Evolutionary conservation across 257 asterid genomes (phyloP).

Genomic region (Agastache rugosa): DNA sequence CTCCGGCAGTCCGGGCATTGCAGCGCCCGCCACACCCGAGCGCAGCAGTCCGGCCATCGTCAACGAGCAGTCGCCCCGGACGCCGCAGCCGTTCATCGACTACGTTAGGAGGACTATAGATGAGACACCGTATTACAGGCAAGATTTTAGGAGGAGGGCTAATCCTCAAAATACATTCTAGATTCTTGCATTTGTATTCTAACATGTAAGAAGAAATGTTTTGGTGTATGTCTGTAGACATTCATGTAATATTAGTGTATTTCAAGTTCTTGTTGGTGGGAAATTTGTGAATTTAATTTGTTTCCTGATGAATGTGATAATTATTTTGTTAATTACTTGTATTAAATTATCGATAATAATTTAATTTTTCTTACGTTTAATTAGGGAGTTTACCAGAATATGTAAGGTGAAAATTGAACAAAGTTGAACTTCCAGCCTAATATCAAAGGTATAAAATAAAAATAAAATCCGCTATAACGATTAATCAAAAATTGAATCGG

Average conservation of each 20-base stretch:
- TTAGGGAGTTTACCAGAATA: too few species aligned
- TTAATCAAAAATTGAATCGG: too few species aligned
- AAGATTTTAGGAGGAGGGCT: conserved; percentile 72
- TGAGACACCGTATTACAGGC: conserved; percentile 90
- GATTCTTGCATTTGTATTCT: conserved; percentile 23
- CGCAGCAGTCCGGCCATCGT: conserved; percentile 49
- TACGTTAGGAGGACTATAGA: conserved; percentile 84
- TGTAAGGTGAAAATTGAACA: too few species aligned
- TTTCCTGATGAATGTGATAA: too few species aligned
- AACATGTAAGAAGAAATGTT: conserved; percentile 28
- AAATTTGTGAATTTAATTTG: too few species aligned
- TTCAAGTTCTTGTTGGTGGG: conserved; percentile 20
- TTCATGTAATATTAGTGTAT: conserved; percentile 22
- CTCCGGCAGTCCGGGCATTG: conserved; percentile 42
- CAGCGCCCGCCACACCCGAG: conserved; percentile 68
- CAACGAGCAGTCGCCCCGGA: conserved; percentile 75
- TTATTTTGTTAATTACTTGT: too few species aligned
- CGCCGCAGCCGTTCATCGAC: conserved; percentile 91
- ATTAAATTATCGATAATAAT: too few species aligned
- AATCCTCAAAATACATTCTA: conserved; percentile 81
- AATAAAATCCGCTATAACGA: too few species aligned
- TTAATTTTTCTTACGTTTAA: too few species aligned
- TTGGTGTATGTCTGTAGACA: conserved; percentile 23
- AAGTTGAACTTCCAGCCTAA: too few species aligned
- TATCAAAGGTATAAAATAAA: too few species aligned